phyloP scores from a whole-genome alignment of 1,139 yeast species.

The Yamadazyma sp. region DNA sequence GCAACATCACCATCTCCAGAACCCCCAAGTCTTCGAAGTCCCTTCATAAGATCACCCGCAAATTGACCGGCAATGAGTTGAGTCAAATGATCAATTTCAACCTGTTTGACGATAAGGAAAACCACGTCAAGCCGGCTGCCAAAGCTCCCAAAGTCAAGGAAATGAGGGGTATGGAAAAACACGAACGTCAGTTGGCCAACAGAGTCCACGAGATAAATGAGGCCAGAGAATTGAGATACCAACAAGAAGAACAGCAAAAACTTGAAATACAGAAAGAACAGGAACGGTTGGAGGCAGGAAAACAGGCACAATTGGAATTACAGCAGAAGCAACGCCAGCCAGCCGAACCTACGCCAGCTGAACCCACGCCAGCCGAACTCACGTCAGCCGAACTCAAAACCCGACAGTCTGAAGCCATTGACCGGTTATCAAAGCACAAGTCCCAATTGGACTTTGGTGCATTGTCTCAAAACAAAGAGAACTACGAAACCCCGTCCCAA shows the following conservation, averaged over 20 bases:
- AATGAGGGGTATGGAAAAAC: slow-evolving; percentile 19
- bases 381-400: no score
- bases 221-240: slow-evolving; percentile 25
- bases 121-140: neutral
- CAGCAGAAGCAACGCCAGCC: slow-evolving; percentile 6
- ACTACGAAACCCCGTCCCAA: neutral
- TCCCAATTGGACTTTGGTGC: slow-evolving; percentile 17
- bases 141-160: slow-evolving; percentile 7
- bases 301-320: slow-evolving; percentile 6
- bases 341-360: no score
- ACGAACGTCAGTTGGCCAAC: slow-evolving; percentile 32
- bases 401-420: slow-evolving; percentile 32
- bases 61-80: slow-evolving; percentile 24
- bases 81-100: slow-evolving; percentile 6
- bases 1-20: slow-evolving; percentile 22
- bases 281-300: slow-evolving; percentile 3
- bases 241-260: slow-evolving; percentile 19
- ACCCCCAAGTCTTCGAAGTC: slow-evolving; percentile 13
- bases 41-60: slow-evolving; percentile 18
- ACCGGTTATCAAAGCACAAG: slow-evolving; percentile 29
- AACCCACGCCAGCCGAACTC: no score
- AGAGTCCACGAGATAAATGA: slow-evolving; percentile 31
- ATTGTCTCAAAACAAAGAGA: slow-evolving; percentile 1
- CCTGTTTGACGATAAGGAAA: slow-evolving; percentile 8
- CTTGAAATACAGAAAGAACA: slow-evolving; percentile 6